phyloP scores from a whole-genome alignment of 306 rosid genomes.

The Quercus berberidifolia region DNA sequence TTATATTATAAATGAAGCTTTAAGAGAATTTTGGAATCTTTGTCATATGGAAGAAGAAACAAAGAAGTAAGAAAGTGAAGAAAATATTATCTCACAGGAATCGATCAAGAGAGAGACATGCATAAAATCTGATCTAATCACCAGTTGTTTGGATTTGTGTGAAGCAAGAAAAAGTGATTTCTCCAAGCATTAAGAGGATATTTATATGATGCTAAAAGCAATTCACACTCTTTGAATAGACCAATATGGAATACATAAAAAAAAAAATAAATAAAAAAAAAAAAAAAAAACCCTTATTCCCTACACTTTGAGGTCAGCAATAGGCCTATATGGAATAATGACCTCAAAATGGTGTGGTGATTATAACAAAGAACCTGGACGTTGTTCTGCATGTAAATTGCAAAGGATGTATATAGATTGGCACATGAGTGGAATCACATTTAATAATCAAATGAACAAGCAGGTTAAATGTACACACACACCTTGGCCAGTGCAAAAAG shows the following conservation, averaged over 20 bases:
- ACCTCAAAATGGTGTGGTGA: not conserved
- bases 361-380: not conserved
- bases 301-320: no score
- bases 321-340: not conserved
- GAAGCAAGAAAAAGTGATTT: not conserved
- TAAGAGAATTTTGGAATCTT: not conserved
- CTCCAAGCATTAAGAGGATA: not conserved
- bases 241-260: not conserved
- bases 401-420: not conserved
- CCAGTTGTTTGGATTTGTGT: not conserved
- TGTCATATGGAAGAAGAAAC: not conserved
- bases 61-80: not conserved
- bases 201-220: not conserved
- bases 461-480: slow-evolving; percentile 28
- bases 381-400: not conserved
- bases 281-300: no score
- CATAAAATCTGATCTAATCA: not conserved
- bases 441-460: not conserved
- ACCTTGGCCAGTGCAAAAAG: slow-evolving; percentile 63
- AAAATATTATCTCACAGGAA: not conserved
- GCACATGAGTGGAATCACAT: not conserved
- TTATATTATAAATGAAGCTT: not conserved
- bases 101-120: not conserved
- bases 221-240: not conserved
- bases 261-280: no score